Conservation (phyloP, 192 early-diverging fungal genomes). For the Dissophora globulifera region DNA sequence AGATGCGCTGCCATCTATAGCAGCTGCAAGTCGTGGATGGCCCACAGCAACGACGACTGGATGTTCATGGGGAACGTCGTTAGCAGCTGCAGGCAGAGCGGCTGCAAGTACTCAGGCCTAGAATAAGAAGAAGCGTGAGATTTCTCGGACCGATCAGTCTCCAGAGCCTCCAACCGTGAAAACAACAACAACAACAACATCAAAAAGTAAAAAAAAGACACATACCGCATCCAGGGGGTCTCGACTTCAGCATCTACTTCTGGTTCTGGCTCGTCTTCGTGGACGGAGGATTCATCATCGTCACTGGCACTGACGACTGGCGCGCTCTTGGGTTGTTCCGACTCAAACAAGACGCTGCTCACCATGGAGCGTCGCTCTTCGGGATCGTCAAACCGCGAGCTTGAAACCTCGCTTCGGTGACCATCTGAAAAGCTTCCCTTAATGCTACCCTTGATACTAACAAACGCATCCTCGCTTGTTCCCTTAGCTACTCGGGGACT, state of each 20-base stretch:
- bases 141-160: background rate
- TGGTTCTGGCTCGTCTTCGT: conserved; percentile 22
- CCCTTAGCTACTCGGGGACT: conserved; percentile 18
- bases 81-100: conserved; percentile 42
- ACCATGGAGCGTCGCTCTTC: conserved; percentile 38
- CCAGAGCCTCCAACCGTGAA: background rate
- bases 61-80: conserved; percentile 53
- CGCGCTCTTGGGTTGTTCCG: conserved; percentile 9
- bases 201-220: background rate
- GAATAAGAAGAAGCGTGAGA: background rate
- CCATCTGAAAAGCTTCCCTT: conserved; percentile 42
- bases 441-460: conserved; percentile 10
- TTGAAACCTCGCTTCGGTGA: conserved; percentile 40
- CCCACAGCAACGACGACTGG: conserved; percentile 48
- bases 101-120: conserved; percentile 53
- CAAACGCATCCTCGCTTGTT: conserved; percentile 18
- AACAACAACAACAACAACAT: background rate
- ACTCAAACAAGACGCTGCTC: conserved; percentile 35
- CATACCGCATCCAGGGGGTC: conserved; percentile 48
- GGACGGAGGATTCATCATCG: conserved; percentile 26
- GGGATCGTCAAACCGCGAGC: conserved; percentile 28
- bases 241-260: conserved; percentile 32
- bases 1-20: conserved; percentile 2
- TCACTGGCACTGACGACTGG: background rate
- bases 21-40: conserved; percentile 44